Percentiles rank a stretch among this genome's conserved stretches.
Evolutionary conservation across 2,329 filamentous ascomycete genomes (phyloP).

Genomic region (Penicillium aurantiogriseum): DNA sequence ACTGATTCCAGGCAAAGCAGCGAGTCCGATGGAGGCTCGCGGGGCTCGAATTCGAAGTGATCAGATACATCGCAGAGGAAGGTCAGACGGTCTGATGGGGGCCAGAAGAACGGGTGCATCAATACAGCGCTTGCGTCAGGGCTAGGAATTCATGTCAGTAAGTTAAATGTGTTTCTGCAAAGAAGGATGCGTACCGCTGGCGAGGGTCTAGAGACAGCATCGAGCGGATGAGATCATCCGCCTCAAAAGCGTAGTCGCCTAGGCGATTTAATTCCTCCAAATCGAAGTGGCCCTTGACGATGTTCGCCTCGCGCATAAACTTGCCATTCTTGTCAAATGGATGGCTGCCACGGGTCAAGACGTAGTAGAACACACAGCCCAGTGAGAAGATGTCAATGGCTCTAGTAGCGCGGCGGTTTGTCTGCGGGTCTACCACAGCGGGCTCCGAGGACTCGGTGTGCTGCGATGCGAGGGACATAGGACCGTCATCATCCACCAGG

Average conservation of each 20-base stretch:
- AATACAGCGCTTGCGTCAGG: conserved; percentile 78
- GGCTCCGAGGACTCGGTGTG: conserved; percentile 48
- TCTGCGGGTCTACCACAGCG: conserved; percentile 54
- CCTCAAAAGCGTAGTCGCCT: conserved; percentile 81
- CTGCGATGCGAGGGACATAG: conserved; percentile 35
- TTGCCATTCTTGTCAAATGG: conserved; percentile 92
- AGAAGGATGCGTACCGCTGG: conserved; percentile 38
- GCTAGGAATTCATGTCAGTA: not conserved
- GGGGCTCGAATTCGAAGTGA: conserved; percentile 88
- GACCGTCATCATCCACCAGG: conserved; percentile 70
- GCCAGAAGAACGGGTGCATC: conserved; percentile 97
- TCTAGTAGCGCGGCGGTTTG: conserved; percentile 79
- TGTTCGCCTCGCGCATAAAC: conserved; percentile 96
- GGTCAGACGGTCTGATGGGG: conserved; percentile 77
- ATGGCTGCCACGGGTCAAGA: conserved; percentile 88
- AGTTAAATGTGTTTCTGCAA: not conserved
- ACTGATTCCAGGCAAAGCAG: conserved; percentile 59
- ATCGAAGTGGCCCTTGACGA: conserved; percentile 81
- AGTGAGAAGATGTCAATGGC: conserved; percentile 97
- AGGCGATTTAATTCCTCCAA: conserved; percentile 69
- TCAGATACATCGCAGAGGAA: conserved; percentile 98
- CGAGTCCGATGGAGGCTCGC: conserved; percentile 72
- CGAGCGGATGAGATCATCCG: conserved; percentile 76
- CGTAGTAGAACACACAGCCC: conserved; percentile 97
- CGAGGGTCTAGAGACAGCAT: conserved; percentile 72